Base-by-base conservation (phyloP, 257 asterid species). In the Solanum peruvianum region DNA sequence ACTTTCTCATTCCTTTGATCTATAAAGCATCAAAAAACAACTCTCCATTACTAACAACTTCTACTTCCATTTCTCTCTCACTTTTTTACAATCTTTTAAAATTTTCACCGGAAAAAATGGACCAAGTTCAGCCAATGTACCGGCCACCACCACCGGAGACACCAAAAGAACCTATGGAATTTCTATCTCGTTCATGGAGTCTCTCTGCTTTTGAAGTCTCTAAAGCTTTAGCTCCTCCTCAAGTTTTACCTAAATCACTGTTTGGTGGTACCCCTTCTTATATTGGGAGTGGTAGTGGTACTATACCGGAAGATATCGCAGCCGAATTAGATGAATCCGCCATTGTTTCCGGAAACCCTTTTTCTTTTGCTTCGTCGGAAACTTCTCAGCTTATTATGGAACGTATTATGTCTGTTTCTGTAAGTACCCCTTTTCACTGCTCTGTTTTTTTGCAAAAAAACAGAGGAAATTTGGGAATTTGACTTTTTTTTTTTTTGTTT, bases 381-480 rank as follows among this genome's bases (percentile, higher is more conserved):
- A 95, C 99, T 31, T 97, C 98, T 52, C 98, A 93, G 92, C 95
- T 97, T 64, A 94, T 97, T 41, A 88, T 97, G 98, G 99, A 97
- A 31, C 98, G 99, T 76, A 97, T 97, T 81, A 95, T 97, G 99
- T 92, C 98, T 71, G 99, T 95, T 85, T 96, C 99, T 90, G 99
- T 97, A 87, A 93, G 99, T 92, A 41, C n/a, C 35, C 14, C 39
- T 69, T 14, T 27, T 25, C 33, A 10, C 71, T n/a, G 13, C 71
- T n/a, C 33, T 62, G 70, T 6, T 66, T 66, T 56, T 66, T 67
- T 23, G 1, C 10, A 11, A 27, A 3, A 31, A 18, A 13, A 67
- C 39, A 27, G 39, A 67, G 73, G 73, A 67, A 67, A 67, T 27
- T 27, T 27, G 21, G 73, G 73, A 67, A 67, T 67, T 67, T 67